Evolutionary conservation across 208 protist species (phyloP).

Genomic region (Trypanosoma cruzi): DNA sequence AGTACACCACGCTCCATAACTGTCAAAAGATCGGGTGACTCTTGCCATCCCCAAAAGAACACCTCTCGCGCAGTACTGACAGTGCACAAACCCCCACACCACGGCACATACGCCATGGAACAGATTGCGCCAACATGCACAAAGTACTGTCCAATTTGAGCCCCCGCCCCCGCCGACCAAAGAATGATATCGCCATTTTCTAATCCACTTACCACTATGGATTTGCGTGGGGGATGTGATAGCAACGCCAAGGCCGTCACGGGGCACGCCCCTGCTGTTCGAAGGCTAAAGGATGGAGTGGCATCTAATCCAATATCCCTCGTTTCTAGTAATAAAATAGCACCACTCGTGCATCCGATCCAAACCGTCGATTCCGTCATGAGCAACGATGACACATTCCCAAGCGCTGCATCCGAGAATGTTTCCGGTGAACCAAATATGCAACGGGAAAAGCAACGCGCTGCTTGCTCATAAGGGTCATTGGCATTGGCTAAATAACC

Average conservation of each 20-base stretch:
- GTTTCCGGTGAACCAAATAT: neutral
- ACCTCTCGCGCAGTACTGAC: conserved; percentile 19
- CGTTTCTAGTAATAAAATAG: neutral
- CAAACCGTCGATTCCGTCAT: conserved; percentile 8
- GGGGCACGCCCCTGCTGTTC: conserved; percentile 13
- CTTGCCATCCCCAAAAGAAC: conserved; percentile 22
- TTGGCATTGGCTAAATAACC: conserved; percentile 6
- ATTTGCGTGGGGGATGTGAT: neutral
- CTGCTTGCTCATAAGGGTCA: conserved; percentile 1
- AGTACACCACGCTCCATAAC: neutral
- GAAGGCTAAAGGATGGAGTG: neutral
- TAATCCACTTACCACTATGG: conserved; percentile 24
- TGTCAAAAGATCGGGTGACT: neutral
- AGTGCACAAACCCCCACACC: conserved; percentile 7
- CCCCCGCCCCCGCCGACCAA: conserved; percentile 2
- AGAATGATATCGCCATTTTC: conserved; percentile 27
- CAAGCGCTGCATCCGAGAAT: neutral
- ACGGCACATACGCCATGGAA: conserved; percentile 17
- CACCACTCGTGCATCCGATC: conserved; percentile 19
- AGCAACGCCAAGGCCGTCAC: conserved; percentile 12
- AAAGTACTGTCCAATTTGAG: conserved; percentile 10
- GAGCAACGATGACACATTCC: conserved; percentile 13
- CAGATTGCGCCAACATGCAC: conserved; percentile 15
- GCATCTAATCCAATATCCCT: neutral
- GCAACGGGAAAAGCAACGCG: neutral